Evolutionary conservation across 2,329 filamentous ascomycete species (phyloP).

Genomic region (Thielaviopsis musarum): DNA sequence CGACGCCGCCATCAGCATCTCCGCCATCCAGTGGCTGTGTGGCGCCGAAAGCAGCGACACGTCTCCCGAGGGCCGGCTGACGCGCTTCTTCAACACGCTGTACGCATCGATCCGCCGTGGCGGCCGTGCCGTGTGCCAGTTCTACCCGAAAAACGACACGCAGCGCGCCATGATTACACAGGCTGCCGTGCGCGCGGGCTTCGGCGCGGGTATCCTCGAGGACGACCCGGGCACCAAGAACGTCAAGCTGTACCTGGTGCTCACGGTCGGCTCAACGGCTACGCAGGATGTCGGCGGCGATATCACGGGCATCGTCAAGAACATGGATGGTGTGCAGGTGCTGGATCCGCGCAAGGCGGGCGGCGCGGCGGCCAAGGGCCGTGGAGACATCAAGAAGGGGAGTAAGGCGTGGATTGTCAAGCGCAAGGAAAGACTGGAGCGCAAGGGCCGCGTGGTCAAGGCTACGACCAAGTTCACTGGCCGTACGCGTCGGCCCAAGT

Average conservation of each 20-base stretch:
- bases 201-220: slow-evolving; percentile 85
- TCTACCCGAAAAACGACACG: slow-evolving; percentile 89
- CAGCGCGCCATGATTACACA: slow-evolving; percentile 85
- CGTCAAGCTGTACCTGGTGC: slow-evolving; percentile 84
- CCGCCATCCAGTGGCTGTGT: slow-evolving; percentile 95
- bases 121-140: slow-evolving; percentile 85
- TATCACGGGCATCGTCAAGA: slow-evolving; percentile 77
- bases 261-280: slow-evolving; percentile 60
- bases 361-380: slow-evolving; percentile 21
- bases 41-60: slow-evolving; percentile 86
- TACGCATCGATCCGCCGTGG: slow-evolving; percentile 74
- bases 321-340: slow-evolving; percentile 78
- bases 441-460: slow-evolving; percentile 91
- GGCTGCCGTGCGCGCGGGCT: slow-evolving; percentile 84
- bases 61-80: slow-evolving; percentile 57
- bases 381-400: slow-evolving; percentile 53
- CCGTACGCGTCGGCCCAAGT: slow-evolving; percentile 63
- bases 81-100: slow-evolving; percentile 80
- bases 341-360: slow-evolving; percentile 42
- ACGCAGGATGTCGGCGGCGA: slow-evolving; percentile 43
- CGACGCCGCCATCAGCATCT: slow-evolving; percentile 88
- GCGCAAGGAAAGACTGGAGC: slow-evolving; percentile 87
- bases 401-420: slow-evolving; percentile 69
- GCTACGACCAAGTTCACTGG: slow-evolving; percentile 85
- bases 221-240: slow-evolving; percentile 96